Evolutionary conservation across 75 land plant species (phyloP), one percentile per base, ranked within the genome.

Genomic region (Azolla pinnata): DNA sequence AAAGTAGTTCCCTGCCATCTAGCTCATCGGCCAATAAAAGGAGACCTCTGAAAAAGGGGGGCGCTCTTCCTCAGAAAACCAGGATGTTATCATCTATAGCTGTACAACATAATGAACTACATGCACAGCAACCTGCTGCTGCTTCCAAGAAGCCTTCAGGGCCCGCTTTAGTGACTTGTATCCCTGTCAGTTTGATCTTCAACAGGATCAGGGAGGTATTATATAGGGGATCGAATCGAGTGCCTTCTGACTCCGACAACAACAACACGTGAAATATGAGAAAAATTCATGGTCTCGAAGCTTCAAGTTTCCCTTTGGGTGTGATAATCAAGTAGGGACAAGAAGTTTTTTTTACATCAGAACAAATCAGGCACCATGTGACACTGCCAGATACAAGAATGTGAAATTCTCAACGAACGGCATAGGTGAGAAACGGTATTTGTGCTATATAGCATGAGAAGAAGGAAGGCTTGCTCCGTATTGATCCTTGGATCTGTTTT

Each of bases 11-110:
- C 47, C 59, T 58, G 24, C 26, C 26, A 18, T 51, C 59, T 27
- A 35, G 65, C 30, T 35, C 78, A 35, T 62, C 46, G 18, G 12
- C 35, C 4, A 71, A 65, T 1, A 62, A 58, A 52, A 81, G 64
- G 52, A 80, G 67, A 68, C 24, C 29, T 26, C 40, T 44, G n/a
- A 86, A 78, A 56, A 81, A 62, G 35, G 65, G 33, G 27, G 73
- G 77, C 57, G 62, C 64, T 25, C 67, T 79, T 27, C 75, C 56
- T 35, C 78, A 75, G 54, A 86, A 86, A 66, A 80, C 69, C 0
- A 77, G 83, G 49, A 79, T 80, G 10, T 65, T 86, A 3, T 86
- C 90, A 40, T 86, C 90, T n/a, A 51, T 85, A 47, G 72, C 67
- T 4, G 60, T 49, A 21, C 75, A 72, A 31, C 74, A 75, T 38